Evolutionary conservation across 179 eudicot genomes (phyloP), one percentile per base, ranked within the genome.

Genomic region (Spinacia oleracea): DNA sequence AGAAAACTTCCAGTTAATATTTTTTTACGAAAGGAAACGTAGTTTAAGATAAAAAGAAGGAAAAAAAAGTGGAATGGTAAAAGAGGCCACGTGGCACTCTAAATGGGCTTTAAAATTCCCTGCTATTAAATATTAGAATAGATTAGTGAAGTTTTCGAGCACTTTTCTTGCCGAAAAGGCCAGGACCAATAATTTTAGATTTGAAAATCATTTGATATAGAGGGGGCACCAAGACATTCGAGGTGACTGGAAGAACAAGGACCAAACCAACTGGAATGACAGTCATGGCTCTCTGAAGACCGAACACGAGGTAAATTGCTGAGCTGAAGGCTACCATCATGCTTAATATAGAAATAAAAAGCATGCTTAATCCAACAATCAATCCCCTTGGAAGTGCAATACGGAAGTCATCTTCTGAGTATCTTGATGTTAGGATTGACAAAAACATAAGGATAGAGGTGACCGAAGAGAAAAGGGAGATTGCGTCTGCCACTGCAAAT

Each of bases 391-490:
- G 90, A 5, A 87, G 64, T 14, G 71, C 46, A 2, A 23, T 31
- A 5, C 68, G 85, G 38, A 85, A 87, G 70, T 85, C 87, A 0
- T 8, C 73, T 63, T 79, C 82, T 5, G 84, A 73, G 56, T 82
- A 86, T 4, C 88, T 83, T 0, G 89, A 77, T 15, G 88, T 85
- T 1, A 85, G 77, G 72, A 88, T 82, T 10, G 84, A 81, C 77
- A 88, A 59, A 79, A 88, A 88, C 87, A 84, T 48, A n/a, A 88
- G 18, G 43, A 86, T 68, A 14, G 89, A 70, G 34, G 81, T 46
- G 9, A 63, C 64, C 0, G 91, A 80, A 16, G 83, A 29, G 53
- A 86, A 73, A 0, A 86, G 62, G 5, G 91, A 88, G 8, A 82
- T 10, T 2, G 88, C 82, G 71, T 86, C 83, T 0, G 80, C 35